These are phyloP conservation scores for Leishmania tropica DNA, from an alignment of 208 protist species.

Conservation along the genomic window DNA sequence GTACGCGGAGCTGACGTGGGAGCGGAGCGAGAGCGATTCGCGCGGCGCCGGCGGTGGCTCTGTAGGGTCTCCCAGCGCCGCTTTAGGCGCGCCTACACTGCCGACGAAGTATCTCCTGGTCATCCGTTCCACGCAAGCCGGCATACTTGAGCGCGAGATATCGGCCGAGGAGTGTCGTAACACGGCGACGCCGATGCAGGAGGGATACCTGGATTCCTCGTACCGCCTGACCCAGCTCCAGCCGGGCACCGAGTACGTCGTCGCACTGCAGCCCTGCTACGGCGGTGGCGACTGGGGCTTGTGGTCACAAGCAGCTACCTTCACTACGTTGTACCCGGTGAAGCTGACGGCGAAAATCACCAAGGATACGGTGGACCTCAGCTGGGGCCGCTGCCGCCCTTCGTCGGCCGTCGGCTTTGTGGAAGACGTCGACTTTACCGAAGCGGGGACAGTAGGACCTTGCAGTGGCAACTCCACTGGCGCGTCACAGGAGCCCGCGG, in stretches of 20 bases:
- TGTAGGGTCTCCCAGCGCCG: conserved; percentile 3
- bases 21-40: conserved; percentile 48
- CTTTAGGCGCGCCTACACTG: conserved; percentile 8
- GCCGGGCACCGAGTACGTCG: conserved; percentile 75
- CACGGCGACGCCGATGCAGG: not conserved
- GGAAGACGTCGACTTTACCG: conserved; percentile 2
- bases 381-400: conserved; percentile 27
- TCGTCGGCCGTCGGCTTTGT: conserved; percentile 19
- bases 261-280: conserved; percentile 88
- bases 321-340: conserved; percentile 67
- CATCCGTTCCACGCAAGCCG: conserved; percentile 25
- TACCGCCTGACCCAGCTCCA: conserved; percentile 70
- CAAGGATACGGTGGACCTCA: conserved; percentile 44
- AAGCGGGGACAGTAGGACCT: not conserved
- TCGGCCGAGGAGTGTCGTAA: conserved; percentile 24
- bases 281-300: conserved; percentile 76
- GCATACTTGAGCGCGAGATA: conserved; percentile 31
- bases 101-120: conserved; percentile 44
- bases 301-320: conserved; percentile 71
- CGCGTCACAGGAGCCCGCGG: not conserved
- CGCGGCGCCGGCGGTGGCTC: conserved; percentile 9
- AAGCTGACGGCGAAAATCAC: conserved; percentile 38
- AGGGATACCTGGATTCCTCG: conserved; percentile 7
- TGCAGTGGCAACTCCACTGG: not conserved
- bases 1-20: conserved; percentile 77